Conservation (phyloP, 768 basidiomycete species). For the Hysterangium stoloniferum region DNA sequence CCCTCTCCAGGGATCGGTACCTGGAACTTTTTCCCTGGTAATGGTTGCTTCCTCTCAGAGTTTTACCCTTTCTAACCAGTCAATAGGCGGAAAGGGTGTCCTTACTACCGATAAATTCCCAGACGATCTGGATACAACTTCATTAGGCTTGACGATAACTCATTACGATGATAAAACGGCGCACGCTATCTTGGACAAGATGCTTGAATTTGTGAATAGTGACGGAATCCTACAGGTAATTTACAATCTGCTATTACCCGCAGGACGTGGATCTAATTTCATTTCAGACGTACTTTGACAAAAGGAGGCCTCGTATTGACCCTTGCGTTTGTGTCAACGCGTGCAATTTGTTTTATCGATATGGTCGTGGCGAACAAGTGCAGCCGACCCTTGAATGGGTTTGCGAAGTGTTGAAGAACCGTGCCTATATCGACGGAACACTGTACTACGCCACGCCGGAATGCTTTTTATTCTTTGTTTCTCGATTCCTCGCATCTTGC, state of each 20-base stretch:
- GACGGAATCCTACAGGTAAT: constrained; percentile 44
- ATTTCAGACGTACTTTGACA: constrained; percentile 45
- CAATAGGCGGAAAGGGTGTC: no score
- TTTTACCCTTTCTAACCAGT: no score
- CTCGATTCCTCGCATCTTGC: constrained; percentile 39
- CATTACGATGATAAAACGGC: constrained; percentile 25
- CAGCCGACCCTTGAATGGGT: constrained; percentile 41
- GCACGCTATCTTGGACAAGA: constrained; percentile 46
- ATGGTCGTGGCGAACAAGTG: constrained; percentile 41
- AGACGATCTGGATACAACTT: constrained; percentile 50
- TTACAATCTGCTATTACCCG: no score
- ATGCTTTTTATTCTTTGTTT: constrained; percentile 45
- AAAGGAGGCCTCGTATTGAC: no score
- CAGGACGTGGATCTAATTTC: no score
- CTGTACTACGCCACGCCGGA: constrained; percentile 47
- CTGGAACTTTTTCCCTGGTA: no score
- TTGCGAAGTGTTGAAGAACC: constrained; percentile 38
- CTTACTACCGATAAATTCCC: no score
- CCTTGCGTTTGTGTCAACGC: constrained; percentile 47
- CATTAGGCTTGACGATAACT: constrained; percentile 37
- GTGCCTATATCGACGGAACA: constrained; percentile 48
- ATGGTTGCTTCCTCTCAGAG: no score
- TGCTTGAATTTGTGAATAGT: constrained; percentile 40
- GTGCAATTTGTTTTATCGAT: constrained; percentile 40
- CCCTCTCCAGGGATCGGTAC: no score